Base-by-base conservation (phyloP, 2,329 filamentous ascomycete species). In the Talaromyces atroroseus region DNA sequence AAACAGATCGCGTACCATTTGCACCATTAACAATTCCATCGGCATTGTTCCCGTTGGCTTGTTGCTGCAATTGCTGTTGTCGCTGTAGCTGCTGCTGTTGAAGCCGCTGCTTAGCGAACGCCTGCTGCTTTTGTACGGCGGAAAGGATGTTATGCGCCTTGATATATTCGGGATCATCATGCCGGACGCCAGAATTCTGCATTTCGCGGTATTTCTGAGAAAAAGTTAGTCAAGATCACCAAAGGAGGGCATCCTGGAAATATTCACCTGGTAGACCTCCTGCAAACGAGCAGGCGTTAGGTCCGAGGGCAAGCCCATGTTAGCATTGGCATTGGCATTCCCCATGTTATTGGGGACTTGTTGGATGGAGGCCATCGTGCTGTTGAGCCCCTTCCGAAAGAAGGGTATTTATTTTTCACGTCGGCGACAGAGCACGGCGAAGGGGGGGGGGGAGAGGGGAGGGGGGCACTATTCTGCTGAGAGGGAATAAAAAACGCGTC, bases 101-200 rank as follows among this genome's bases (percentile, higher is more conserved):
- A 34, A 76, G 73, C 51, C 79, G 76, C 62, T 82, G 78, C 58
- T 81, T 80, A 63, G 83, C 81, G 58, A 82, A 83, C 36, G 80
- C 78, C 65, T 83, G 76, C 61, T 82, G 77, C 59, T 81, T 80
- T 63, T 90, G 87, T 54, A 96, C 82, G 63, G 80, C 84, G 38
- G 82, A 72, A 60, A 96, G 81, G 59, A 95, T 85, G 60, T 88
- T 84, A 54, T 90, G 86, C 32, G 86, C 83, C 74, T 94, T 95
- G 66, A 92, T 81, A 66, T 87, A 92, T 70, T 97, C 92, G 47
- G 92, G 92, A 66, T 97, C 91, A 56, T 82, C 87, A 56, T 85
- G 81, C 42, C 89, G 84, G 23, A 95, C 87, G 63, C 92, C 92
- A 65, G 87, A 82, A 56, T 89, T 83, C 74, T 92, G 94, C 88